phyloP scores from a whole-genome alignment of 108 stramenopile genomes.

The Skeletonema tropicum region DNA sequence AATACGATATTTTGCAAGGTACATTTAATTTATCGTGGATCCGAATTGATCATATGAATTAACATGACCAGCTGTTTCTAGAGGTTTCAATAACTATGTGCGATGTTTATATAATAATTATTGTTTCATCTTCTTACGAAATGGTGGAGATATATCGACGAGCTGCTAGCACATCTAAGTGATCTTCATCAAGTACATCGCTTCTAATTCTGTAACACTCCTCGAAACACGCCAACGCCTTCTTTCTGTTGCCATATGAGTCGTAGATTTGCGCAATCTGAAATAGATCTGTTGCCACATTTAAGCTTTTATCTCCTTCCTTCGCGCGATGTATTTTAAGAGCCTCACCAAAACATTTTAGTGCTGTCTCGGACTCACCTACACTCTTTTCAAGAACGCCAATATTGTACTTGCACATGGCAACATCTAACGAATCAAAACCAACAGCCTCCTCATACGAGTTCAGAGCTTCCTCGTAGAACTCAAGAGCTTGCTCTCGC shows the following conservation, averaged over 20 bases:
- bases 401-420: constrained; percentile 56
- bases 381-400: constrained; percentile 59
- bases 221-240: constrained; percentile 46
- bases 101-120: not conserved
- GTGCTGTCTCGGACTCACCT: constrained; percentile 50
- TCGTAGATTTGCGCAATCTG: constrained; percentile 50
- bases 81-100: not conserved
- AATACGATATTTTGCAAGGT: no score
- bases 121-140: constrained; percentile 22
- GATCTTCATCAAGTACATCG: constrained; percentile 30
- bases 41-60: no score
- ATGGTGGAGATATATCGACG: constrained; percentile 33
- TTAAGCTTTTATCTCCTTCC: constrained; percentile 44
- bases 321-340: constrained; percentile 41
- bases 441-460: constrained; percentile 55
- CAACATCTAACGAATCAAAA: constrained; percentile 65
- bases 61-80: not conserved
- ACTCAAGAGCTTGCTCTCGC: constrained; percentile 42
- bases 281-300: constrained; percentile 42
- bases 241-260: constrained; percentile 36
- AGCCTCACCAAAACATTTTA: constrained; percentile 61
- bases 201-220: constrained; percentile 47
- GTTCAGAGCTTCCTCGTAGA: constrained; percentile 43
- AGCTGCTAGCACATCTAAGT: constrained; percentile 48
- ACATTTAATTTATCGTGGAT: no score